These are phyloP conservation scores for Phytophthora uliginosa DNA, from an alignment of 352 stramenopile genomes.

Conservation along the genomic window DNA sequence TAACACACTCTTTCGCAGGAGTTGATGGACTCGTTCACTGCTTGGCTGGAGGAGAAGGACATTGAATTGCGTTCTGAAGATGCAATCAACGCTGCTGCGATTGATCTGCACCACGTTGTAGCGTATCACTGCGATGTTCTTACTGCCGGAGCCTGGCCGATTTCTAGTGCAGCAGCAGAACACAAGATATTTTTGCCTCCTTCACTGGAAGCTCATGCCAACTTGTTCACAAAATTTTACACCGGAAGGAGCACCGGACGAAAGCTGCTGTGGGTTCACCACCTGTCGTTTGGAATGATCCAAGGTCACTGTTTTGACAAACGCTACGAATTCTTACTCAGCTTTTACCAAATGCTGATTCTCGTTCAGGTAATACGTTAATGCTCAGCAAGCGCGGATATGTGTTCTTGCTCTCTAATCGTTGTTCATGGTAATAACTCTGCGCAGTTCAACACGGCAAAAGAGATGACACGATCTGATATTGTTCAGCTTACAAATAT, in stretches of 20 bases:
- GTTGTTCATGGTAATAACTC: neutral
- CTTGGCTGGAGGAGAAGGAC: slow-evolving; percentile 81
- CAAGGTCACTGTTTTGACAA: slow-evolving; percentile 79
- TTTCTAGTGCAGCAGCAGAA: slow-evolving; percentile 70
- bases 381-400: neutral
- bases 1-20: slow-evolving; percentile 47
- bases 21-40: slow-evolving; percentile 67
- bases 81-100: slow-evolving; percentile 46
- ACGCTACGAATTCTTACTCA: slow-evolving; percentile 84
- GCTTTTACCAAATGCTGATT: slow-evolving; percentile 89
- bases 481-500: slow-evolving; percentile 72
- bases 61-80: slow-evolving; percentile 50
- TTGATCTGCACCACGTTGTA: slow-evolving; percentile 68
- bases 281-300: slow-evolving; percentile 80
- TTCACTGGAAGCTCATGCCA: slow-evolving; percentile 64
- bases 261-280: slow-evolving; percentile 85
- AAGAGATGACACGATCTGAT: slow-evolving; percentile 43
- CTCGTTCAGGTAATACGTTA: slow-evolving; percentile 55
- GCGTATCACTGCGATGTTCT: slow-evolving; percentile 85
- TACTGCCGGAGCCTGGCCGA: slow-evolving; percentile 87
- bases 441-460: slow-evolving; percentile 73
- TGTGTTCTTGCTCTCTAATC: neutral
- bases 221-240: slow-evolving; percentile 89
- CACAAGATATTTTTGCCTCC: slow-evolving; percentile 67
- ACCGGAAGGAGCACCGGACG: slow-evolving; percentile 76